These are phyloP conservation scores for Puccinia horiana DNA, from an alignment of 1,284 basidiomycete species.

Conservation along the genomic window DNA sequence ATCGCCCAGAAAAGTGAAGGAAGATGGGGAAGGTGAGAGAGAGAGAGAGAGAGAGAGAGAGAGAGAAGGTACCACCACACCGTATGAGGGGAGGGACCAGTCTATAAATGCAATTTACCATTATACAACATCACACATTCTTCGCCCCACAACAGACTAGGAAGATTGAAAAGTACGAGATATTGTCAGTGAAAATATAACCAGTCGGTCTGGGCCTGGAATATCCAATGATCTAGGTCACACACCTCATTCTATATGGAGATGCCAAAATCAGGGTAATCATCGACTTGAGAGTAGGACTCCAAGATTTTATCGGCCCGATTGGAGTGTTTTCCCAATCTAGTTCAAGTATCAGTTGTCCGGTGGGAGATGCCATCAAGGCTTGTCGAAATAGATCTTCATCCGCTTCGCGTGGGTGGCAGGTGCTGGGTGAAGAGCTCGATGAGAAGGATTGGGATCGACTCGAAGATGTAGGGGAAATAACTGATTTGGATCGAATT, in stretches of 20 bases:
- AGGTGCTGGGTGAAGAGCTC: background rate
- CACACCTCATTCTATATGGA: constrained; percentile 47
- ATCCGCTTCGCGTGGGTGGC: background rate
- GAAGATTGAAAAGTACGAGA: background rate
- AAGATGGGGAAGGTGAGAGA: background rate
- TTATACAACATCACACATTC: constrained; percentile 48
- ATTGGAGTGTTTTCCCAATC: constrained; percentile 39
- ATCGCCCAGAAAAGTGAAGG: background rate
- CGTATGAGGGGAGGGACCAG: background rate
- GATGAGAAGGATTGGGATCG: background rate
- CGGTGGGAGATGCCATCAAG: constrained; percentile 10
- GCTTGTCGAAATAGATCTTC: constrained; percentile 31
- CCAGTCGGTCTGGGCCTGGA: background rate
- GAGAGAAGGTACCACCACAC: background rate
- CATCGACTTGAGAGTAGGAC: constrained; percentile 44
- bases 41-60: background rate
- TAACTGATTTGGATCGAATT: background rate
- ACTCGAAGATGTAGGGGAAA: background rate
- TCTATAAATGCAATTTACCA: constrained; percentile 19
- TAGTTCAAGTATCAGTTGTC: constrained; percentile 20
- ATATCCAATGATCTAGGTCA: background rate
- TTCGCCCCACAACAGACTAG: constrained; percentile 43
- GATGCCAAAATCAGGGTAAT: constrained; percentile 32
- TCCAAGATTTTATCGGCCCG: constrained; percentile 36
- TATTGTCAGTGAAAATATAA: background rate